Evolutionary conservation across 306 rosid genomes (phyloP).

Genomic region (Vigna trinervia): DNA sequence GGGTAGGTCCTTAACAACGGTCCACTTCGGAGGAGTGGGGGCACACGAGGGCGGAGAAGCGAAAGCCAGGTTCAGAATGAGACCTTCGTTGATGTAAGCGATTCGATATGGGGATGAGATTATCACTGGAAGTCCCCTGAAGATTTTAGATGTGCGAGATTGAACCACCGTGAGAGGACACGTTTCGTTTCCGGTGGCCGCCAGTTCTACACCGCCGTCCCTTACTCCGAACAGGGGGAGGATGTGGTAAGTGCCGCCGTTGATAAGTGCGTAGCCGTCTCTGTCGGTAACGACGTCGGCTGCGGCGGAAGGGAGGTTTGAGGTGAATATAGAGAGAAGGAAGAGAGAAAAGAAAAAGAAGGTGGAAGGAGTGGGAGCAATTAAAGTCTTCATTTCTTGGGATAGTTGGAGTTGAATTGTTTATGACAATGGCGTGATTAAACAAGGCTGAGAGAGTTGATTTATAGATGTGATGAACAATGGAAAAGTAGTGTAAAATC

Average conservation of each 20-base stretch:
- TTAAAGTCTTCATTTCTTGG: neutral
- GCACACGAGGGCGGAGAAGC: neutral
- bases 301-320: neutral
- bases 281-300: neutral
- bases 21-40: neutral
- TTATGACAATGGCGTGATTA: neutral
- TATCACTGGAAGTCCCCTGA: neutral
- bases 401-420: neutral
- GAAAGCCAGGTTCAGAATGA: neutral
- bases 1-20: neutral
- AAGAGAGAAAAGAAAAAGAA: neutral
- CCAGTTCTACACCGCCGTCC: neutral
- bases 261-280: neutral
- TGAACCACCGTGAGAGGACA: slow-evolving; percentile 1
- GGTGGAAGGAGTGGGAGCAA: neutral
- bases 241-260: slow-evolving; percentile 4
- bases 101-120: neutral
- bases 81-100: neutral
- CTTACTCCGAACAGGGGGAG: neutral
- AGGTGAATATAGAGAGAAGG: neutral
- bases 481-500: neutral
- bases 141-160: neutral
- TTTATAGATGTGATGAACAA: neutral
- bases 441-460: neutral
- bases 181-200: neutral